Conservation (phyloP, 1,139 yeast genomes). For the Ogataea hybrid region DNA sequence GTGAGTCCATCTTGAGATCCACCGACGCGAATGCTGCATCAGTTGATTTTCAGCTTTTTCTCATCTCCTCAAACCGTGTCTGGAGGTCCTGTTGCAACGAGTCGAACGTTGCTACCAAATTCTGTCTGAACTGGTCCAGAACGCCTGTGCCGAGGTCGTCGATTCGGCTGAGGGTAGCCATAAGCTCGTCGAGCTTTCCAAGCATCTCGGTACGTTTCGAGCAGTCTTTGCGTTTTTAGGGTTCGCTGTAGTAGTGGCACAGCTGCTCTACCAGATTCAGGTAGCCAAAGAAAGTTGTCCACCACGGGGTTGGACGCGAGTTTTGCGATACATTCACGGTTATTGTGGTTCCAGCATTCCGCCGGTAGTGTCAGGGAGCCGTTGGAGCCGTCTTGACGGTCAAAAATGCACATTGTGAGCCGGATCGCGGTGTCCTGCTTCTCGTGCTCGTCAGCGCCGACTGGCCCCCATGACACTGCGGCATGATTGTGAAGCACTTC, state of each 20-base stretch:
- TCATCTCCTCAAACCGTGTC: background rate
- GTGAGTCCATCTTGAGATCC: slow-evolving; percentile 1
- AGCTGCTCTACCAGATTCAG: slow-evolving; percentile 25
- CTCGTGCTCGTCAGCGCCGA: no score
- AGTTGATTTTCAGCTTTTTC: background rate
- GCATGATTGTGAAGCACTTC: no score
- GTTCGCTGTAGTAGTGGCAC: slow-evolving; percentile 22
- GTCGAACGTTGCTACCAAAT: background rate
- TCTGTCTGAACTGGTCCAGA: slow-evolving; percentile 4
- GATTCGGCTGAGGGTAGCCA: slow-evolving; percentile 2
- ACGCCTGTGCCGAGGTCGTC: slow-evolving; percentile 4
- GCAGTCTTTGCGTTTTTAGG: slow-evolving; percentile 17
- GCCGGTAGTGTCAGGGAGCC: no score
- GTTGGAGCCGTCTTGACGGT: no score
- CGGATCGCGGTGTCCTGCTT: no score
- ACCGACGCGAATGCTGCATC: background rate
- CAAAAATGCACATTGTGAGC: no score
- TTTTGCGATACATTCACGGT: slow-evolving; percentile 8
- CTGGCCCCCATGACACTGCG: no score
- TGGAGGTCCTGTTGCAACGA: background rate
- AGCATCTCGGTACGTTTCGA: slow-evolving; percentile 11
- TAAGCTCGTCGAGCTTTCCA: slow-evolving; percentile 13
- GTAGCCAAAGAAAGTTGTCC: slow-evolving; percentile 33
- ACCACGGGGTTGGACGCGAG: slow-evolving; percentile 19
- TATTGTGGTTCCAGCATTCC: background rate